Conservation (phyloP, 163 green algal species). For the Scenedesmus sp. region DNA sequence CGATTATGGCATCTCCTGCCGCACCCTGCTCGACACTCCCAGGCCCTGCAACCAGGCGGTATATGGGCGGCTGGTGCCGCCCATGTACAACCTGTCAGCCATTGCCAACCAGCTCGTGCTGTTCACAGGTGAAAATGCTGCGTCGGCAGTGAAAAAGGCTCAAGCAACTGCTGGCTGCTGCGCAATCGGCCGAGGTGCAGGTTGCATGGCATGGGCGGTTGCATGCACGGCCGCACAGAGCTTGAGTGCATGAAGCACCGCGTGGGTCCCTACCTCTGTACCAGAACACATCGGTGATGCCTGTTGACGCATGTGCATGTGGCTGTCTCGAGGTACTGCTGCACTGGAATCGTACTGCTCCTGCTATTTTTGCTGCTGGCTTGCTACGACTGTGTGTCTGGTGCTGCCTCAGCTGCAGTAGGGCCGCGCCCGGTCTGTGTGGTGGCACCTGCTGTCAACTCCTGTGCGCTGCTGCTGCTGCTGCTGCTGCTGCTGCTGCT, state of each 20-base stretch:
- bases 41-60: slow-evolving; percentile 69
- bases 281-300: no score
- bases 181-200: no score
- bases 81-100: slow-evolving; percentile 69
- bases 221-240: no score
- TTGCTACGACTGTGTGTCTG: neutral
- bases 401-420: neutral
- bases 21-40: slow-evolving; percentile 28
- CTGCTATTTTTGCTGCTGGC: neutral
- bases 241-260: no score
- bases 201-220: no score
- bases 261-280: neutral
- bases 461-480: neutral
- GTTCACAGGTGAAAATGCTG: slow-evolving; percentile 60
- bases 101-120: slow-evolving; percentile 67
- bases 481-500: neutral
- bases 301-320: neutral
- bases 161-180: neutral
- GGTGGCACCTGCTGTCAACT: neutral
- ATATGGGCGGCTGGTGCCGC: slow-evolving; percentile 71
- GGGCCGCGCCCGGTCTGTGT: neutral
- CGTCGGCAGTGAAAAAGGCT: neutral
- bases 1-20: slow-evolving; percentile 65
- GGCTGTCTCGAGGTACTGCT: neutral
- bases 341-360: neutral